Evolutionary conservation across 257 asterid species (phyloP).

Genomic region (Nicotiana attenuata): DNA sequence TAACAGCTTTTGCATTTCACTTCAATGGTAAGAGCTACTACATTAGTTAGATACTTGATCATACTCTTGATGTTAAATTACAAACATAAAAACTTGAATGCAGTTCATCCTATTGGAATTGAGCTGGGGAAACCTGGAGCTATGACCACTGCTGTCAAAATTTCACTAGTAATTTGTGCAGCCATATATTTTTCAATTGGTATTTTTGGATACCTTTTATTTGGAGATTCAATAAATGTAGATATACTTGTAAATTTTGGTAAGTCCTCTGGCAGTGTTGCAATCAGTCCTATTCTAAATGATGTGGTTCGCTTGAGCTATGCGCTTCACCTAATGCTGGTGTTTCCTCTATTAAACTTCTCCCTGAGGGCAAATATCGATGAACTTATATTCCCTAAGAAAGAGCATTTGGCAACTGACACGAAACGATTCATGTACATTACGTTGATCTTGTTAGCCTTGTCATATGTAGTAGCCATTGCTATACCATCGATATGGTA

Average conservation of each 20-base stretch:
- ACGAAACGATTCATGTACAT: constrained; percentile 53
- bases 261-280: constrained; percentile 35
- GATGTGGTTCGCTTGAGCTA: constrained; percentile 70
- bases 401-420: constrained; percentile 39
- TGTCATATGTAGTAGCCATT: constrained; percentile 61
- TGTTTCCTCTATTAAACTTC: constrained; percentile 79
- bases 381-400: constrained; percentile 67
- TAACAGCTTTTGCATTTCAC: constrained; percentile 30
- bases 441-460: constrained; percentile 41
- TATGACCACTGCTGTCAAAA: constrained; percentile 65
- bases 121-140: constrained; percentile 73
- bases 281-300: constrained; percentile 43
- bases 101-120: constrained; percentile 88
- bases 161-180: constrained; percentile 62
- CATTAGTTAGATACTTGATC: background rate
- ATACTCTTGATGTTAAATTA: background rate
- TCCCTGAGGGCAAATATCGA: constrained; percentile 74
- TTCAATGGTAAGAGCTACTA: constrained; percentile 2
- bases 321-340: constrained; percentile 79
- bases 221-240: constrained; percentile 81
- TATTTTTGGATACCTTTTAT: constrained; percentile 84
- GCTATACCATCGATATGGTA: constrained; percentile 89
- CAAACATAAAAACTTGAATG: constrained; percentile 4
- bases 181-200: constrained; percentile 71
- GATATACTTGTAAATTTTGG: constrained; percentile 90